Evolutionary conservation across 257 asterid species (phyloP).

Genomic region (Buddleja alternifolia): DNA sequence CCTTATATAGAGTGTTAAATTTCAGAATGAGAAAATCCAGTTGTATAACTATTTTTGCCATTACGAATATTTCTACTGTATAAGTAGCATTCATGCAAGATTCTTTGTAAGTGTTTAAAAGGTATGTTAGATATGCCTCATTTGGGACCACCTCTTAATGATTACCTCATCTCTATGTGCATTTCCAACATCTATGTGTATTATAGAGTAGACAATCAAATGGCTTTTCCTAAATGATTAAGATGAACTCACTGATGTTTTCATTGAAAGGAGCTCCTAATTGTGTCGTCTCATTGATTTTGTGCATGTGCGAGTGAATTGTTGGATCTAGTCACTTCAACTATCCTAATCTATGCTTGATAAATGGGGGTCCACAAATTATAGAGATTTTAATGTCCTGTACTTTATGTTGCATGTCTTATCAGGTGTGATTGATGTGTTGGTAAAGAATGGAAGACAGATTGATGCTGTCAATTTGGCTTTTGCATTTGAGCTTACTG

Average conservation of each 20-base stretch:
- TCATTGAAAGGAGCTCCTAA: not conserved
- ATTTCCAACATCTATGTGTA: no score
- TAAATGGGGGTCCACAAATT: not conserved
- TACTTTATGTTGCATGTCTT: conserved; percentile 24
- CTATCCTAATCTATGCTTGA: conserved; percentile 14
- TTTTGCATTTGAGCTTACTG: conserved; percentile 84
- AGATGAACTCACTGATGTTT: conserved; percentile 2
- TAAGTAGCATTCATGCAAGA: no score
- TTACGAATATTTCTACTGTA: not conserved
- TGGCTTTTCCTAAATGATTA: not conserved
- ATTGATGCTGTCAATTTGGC: conserved; percentile 98
- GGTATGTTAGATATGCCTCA: not conserved
- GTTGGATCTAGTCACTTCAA: conserved; percentile 11
- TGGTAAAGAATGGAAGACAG: conserved; percentile 87
- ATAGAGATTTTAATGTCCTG: conserved; percentile 5
- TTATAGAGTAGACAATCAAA: not conserved
- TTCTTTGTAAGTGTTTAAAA: not conserved
- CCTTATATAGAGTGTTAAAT: not conserved
- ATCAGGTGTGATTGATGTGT: conserved; percentile 87
- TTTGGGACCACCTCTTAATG: not conserved
- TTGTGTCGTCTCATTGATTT: not conserved
- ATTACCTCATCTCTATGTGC: no score
- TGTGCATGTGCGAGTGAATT: not conserved
- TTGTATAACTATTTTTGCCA: not conserved
- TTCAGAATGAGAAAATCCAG: not conserved